Percentiles rank a stretch among this genome's conserved stretches.
Evolutionary conservation across 345 rosid genomes (phyloP).

Genomic region (Lagerstroemia speciosa): DNA sequence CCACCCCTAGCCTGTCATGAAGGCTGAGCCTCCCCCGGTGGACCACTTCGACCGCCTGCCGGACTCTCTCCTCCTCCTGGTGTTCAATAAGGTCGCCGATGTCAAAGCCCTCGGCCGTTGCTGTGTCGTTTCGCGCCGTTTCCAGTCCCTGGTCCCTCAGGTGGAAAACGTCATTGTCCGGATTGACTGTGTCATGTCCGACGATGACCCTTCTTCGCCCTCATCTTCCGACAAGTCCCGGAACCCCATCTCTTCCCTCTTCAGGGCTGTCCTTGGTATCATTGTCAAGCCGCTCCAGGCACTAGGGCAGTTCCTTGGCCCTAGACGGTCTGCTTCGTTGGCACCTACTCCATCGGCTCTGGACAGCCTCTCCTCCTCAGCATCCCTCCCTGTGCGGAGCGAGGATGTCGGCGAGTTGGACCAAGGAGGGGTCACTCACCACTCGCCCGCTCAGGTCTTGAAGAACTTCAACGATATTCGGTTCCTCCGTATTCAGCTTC

Average conservation of each 20-base stretch:
- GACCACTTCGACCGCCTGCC: constrained; percentile 92
- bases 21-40: constrained; percentile 1
- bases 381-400: constrained; percentile 27
- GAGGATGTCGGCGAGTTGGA: constrained; percentile 55
- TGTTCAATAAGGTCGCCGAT: constrained; percentile 81
- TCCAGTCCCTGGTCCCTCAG: constrained; percentile 62
- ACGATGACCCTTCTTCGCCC: constrained; percentile 45
- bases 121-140: constrained; percentile 73
- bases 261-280: constrained; percentile 48
- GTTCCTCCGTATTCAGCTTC: constrained; percentile 68
- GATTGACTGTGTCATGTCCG: constrained; percentile 93
- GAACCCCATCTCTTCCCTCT: constrained; percentile 35
- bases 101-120: constrained; percentile 90
- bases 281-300: constrained; percentile 77
- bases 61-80: constrained; percentile 57
- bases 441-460: constrained; percentile 87
- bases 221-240: constrained; percentile 43
- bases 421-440: constrained; percentile 80
- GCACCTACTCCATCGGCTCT: constrained; percentile 17
- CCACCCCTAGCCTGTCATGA: constrained; percentile 30
- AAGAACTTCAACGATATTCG: constrained; percentile 91
- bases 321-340: constrained; percentile 22
- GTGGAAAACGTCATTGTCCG: constrained; percentile 82
- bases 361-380: constrained; percentile 3
- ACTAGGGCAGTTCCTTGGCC: constrained; percentile 52